These are phyloP conservation scores for Mrakiaceae sp. DNA, from an alignment of 1,284 basidiomycete species.

Conservation along the genomic window DNA sequence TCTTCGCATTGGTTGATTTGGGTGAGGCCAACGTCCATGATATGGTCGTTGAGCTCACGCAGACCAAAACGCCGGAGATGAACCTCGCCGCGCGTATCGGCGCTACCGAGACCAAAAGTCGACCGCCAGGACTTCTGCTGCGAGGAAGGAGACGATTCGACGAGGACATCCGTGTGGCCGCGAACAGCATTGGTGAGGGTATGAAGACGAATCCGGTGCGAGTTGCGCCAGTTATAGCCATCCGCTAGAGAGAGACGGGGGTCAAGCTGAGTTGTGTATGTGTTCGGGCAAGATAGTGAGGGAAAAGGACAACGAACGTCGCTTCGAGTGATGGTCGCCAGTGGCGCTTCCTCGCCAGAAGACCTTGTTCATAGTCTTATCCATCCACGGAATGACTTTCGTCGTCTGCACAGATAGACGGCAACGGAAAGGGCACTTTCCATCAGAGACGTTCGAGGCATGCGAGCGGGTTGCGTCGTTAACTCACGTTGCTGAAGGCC, in stretches of 20 bases:
- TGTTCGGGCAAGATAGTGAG: constrained; percentile 16
- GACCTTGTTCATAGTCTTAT: constrained; percentile 32
- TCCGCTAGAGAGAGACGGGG: background rate
- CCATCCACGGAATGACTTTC: constrained; percentile 29
- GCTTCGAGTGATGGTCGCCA: constrained; percentile 31
- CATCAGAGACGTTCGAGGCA: no score
- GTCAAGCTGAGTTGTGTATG: constrained; percentile 16
- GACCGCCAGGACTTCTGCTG: constrained; percentile 1
- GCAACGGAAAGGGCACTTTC: no score
- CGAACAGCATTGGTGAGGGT: constrained; percentile 23
- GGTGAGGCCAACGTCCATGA: constrained; percentile 35
- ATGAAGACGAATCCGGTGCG: constrained; percentile 33
- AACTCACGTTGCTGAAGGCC: constrained; percentile 27
- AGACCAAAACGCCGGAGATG: constrained; percentile 17
- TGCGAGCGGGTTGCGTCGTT: no score
- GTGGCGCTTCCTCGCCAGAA: constrained; percentile 38
- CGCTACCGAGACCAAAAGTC: constrained; percentile 22
- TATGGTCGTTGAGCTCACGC: constrained; percentile 29
- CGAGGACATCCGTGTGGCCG: constrained; percentile 29
- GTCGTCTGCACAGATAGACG: constrained; percentile 9
- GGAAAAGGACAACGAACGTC: constrained; percentile 16
- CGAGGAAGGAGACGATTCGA: constrained; percentile 10
- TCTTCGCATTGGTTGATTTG: constrained; percentile 29
- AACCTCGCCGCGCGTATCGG: constrained; percentile 29
- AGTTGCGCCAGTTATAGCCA: constrained; percentile 28